Evolutionary conservation across 2,329 filamentous ascomycete genomes (phyloP), one percentile per base, ranked within the genome.

Genomic region (Fusarium sp.): DNA sequence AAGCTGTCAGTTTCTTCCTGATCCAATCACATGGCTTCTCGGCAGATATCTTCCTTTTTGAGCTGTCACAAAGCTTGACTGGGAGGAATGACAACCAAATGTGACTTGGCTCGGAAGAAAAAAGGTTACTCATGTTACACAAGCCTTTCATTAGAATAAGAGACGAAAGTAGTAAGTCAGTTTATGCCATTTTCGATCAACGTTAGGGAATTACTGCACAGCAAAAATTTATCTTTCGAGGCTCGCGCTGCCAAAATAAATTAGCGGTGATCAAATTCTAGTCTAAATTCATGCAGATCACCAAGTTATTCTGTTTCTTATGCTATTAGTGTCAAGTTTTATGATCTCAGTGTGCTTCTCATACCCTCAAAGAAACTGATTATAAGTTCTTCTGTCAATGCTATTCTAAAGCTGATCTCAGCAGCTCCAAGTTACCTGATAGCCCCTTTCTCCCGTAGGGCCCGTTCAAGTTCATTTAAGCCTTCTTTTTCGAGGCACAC

Each of bases 401-500:
- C 46, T 30, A n/a, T 27, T 32, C 27, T 22, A 11, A 30, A 48
- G 18, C 27, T 48, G n/a, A 13, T 48, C 12, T 16, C 12, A 16
- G 27, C 34, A 48, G 20, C n/a, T 48, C 15, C 46, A 30, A 29
- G n/a, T 32, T 48, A 15, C 25, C 30, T 48, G 4, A 22, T 20
- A 48, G 13, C 46, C 46, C 10, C 10, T 11, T 38, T 18, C 18
- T n/a, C 6, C 18, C 10, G 34, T 10, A 38, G 18, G 9, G 15
- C 9, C 8, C 47, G 29, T 11, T 54, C 9, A 8, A 71, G n/a
- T 15, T 10, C 9, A 5, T 64, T 30, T 29, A 71, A 38, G n/a
- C 66, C 70, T 0, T 48, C 30, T 24, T 49, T 16, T 5, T 18
- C 10, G 4, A 74, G 62, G 25, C 71, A 74, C 3, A 73, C 55